A percentile compares a stretch with the other conserved stretches of the same genome.
Conservation (phyloP, 768 basidiomycete genomes). For the Lentinula guzmanii region DNA sequence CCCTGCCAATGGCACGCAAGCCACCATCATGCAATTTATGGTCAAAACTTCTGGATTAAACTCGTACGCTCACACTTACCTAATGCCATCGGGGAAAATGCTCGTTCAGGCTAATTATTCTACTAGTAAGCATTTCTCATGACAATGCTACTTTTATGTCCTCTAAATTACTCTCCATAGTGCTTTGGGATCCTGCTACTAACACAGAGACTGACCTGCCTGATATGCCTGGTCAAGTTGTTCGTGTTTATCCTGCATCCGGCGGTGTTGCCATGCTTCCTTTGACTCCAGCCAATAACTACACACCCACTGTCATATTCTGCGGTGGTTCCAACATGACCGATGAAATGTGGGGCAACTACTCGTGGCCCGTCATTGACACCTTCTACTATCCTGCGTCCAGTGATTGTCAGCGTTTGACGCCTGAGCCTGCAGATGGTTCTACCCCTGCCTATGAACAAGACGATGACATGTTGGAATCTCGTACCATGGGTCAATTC, state of each 20-base stretch:
- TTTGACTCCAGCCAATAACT: conserved; percentile 84
- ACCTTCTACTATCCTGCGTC: conserved; percentile 71
- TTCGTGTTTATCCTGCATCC: conserved; percentile 85
- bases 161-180: conserved; percentile 15
- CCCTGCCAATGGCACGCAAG: conserved; percentile 47
- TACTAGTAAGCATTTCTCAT: conserved; percentile 42
- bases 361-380: conserved; percentile 64
- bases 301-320: conserved; percentile 78
- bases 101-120: conserved; percentile 81
- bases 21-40: conserved; percentile 61
- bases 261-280: conserved; percentile 89
- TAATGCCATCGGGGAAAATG: conserved; percentile 74
- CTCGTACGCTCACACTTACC: conserved; percentile 67
- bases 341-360: conserved; percentile 69
- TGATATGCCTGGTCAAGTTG: conserved; percentile 66
- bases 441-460: conserved; percentile 52
- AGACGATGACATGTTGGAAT: conserved; percentile 71
- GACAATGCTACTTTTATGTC: conserved; percentile 4
- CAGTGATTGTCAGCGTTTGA: conserved; percentile 73
- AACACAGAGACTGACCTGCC: conserved; percentile 63
- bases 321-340: conserved; percentile 86
- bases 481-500: conserved; percentile 90
- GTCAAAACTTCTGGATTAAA: conserved; percentile 70
- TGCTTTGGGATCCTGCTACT: conserved; percentile 44
- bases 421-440: conserved; percentile 75